Evolutionary conservation across 768 basidiomycete genomes (phyloP).

Genomic region (Tricholoma sp.): DNA sequence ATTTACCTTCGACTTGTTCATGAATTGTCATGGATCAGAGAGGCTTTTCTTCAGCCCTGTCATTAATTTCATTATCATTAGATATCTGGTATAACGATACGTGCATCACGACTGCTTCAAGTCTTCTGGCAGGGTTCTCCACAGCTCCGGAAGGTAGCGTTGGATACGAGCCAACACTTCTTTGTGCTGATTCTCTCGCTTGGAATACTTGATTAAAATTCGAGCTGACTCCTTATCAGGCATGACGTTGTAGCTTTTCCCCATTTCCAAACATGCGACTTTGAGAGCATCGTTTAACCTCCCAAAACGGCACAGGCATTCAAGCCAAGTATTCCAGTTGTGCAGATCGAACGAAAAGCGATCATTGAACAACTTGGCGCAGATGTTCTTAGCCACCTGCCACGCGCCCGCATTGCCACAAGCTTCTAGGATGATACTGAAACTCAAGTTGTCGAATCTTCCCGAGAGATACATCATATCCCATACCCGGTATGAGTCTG

Average conservation of each 20-base stretch:
- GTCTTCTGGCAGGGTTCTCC: slow-evolving; percentile 24
- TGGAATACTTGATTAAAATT: slow-evolving; percentile 53
- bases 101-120: slow-evolving; percentile 16
- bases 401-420: slow-evolving; percentile 61
- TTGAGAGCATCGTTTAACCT: slow-evolving; percentile 62
- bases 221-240: slow-evolving; percentile 47
- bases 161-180: slow-evolving; percentile 44
- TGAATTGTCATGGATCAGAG: too few species aligned
- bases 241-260: slow-evolving; percentile 33
- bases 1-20: too few species aligned
- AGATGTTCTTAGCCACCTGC: slow-evolving; percentile 49
- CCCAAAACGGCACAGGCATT: slow-evolving; percentile 76
- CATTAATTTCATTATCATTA: slow-evolving; percentile 14
- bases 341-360: slow-evolving; percentile 52
- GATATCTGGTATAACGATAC: slow-evolving; percentile 21
- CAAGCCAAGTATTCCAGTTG: slow-evolving; percentile 81
- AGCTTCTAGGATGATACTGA: slow-evolving; percentile 83
- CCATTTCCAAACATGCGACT: slow-evolving; percentile 64
- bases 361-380: slow-evolving; percentile 42
- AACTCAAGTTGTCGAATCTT: slow-evolving; percentile 53
- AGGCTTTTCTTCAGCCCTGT: too few species aligned
- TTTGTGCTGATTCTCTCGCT: slow-evolving; percentile 33
- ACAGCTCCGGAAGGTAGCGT: slow-evolving; percentile 35
- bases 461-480: slow-evolving; percentile 60
- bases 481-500: slow-evolving; percentile 76